These are phyloP conservation scores for Megacollybia marginata DNA, from an alignment of 768 basidiomycete genomes.

Conservation along the genomic window DNA sequence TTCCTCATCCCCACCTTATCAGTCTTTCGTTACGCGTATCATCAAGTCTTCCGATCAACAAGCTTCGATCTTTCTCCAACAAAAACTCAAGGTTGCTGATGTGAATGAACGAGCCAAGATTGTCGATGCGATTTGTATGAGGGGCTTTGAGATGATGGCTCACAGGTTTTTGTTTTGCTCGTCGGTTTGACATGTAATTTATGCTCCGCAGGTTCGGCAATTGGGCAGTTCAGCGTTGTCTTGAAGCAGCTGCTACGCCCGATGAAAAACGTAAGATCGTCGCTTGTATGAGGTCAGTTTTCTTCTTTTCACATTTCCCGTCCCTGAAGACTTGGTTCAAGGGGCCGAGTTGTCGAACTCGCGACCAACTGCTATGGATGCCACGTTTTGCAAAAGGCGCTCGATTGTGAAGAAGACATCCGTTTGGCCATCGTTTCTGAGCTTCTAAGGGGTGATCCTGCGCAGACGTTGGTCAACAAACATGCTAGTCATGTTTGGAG, in stretches of 20 bases:
- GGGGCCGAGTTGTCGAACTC: constrained; percentile 78
- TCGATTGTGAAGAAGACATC: constrained; percentile 87
- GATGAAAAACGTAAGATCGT: constrained; percentile 80
- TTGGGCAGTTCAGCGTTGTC: constrained; percentile 84
- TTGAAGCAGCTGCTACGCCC: constrained; percentile 68
- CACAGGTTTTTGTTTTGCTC: constrained; percentile 39
- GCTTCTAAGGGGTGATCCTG: constrained; percentile 76
- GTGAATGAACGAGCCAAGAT: constrained; percentile 72
- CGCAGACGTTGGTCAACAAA: constrained; percentile 82
- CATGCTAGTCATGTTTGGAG: constrained; percentile 92
- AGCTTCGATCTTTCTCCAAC: constrained; percentile 84
- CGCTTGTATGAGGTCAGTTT: constrained; percentile 70
- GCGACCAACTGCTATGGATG: constrained; percentile 88
- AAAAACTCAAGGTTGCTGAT: constrained; percentile 85
- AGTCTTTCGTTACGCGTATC: constrained; percentile 74
- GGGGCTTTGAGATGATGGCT: constrained; percentile 91
- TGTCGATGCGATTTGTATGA: constrained; percentile 77
- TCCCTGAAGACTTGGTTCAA: constrained; percentile 17
- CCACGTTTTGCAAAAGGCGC: constrained; percentile 83
- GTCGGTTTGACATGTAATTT: constrained; percentile 1
- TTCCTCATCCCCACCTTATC: constrained; percentile 78
- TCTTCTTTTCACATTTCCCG: background rate
- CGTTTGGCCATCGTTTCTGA: constrained; percentile 79
- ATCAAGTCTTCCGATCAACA: constrained; percentile 89
- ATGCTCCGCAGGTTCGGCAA: constrained; percentile 65